phyloP scores from a whole-genome alignment of 1,139 yeast species.

The Wickerhamomyces sp. region DNA sequence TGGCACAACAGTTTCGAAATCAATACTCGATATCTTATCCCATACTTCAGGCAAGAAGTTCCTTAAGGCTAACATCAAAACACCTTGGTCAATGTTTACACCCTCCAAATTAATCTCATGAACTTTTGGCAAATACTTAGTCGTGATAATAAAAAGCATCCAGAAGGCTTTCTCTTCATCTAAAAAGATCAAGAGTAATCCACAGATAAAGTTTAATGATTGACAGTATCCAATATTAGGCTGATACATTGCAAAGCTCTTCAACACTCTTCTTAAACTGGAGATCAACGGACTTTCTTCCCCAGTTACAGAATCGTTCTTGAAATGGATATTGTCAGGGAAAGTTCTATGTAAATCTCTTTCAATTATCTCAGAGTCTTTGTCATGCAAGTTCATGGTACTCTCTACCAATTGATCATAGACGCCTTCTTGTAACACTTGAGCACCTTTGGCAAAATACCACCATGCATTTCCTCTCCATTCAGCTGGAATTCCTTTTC shows the following conservation, averaged over 20 bases:
- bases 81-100: constrained; percentile 94
- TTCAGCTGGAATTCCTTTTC: constrained; percentile 94
- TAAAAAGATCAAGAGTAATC: constrained; percentile 74
- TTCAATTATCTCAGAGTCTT: constrained; percentile 88
- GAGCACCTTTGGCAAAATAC: constrained; percentile 90
- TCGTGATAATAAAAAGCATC: constrained; percentile 92
- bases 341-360: constrained; percentile 90
- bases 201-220: constrained; percentile 87
- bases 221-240: constrained; percentile 96
- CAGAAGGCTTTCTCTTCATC: constrained; percentile 89
- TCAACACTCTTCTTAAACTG: constrained; percentile 73
- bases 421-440: constrained; percentile 65
- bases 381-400: constrained; percentile 46
- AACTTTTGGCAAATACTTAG: constrained; percentile 81
- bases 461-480: constrained; percentile 99
- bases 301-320: constrained; percentile 24
- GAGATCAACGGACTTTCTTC: constrained; percentile 61
- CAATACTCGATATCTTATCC: constrained; percentile 41
- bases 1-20: constrained; percentile 16
- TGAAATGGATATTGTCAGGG: constrained; percentile 85
- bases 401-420: constrained; percentile 64
- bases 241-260: constrained; percentile 79
- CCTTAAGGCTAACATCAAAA: constrained; percentile 76
- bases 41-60: constrained; percentile 84
- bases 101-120: constrained; percentile 91